Evolutionary conservation across 1,139 yeast genomes (phyloP), one percentile per base, ranked within the genome.

Genomic region (Yamadazyma blattariae): DNA sequence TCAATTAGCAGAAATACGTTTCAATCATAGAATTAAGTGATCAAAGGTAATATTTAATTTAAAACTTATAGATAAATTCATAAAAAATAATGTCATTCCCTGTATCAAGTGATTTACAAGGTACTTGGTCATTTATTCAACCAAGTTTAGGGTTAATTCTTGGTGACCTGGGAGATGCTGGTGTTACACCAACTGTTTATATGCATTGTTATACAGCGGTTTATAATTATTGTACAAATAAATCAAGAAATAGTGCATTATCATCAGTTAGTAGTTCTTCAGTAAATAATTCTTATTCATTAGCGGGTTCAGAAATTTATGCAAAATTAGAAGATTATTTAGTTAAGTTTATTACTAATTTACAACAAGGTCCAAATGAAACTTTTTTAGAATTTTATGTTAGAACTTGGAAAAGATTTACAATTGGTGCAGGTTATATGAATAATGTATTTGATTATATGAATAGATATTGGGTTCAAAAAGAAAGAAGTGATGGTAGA

Each of bases 401-500:
- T 32, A 71, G 79, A 49, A 78, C 84, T 46, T 94, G 97, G 97
- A 80, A 82, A 42, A 74, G 97, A 42, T 94, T 77, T 56, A 81
- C 95, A 25, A 79, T 87, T 39, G 98, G 98, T 26, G 95, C 97
- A 1, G 85, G 90, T 14, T 86, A 88, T 58, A 66, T 94, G 60
- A 89, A 89, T 59, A 95, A 94, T 58, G 94, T 94, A 20, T 88
- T 92, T 56, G 96, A 90, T 56, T 94, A 94, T 59, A 81, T 94
- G 77, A 94, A 94, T 59, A 77, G 97, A 45, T 92, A 92, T 61
- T 94, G 98, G 98, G 97, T 94, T 33, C 88, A 85, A 52, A 89
- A 95, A 56, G 97, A 92, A 59, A 76, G 97, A 52, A 86, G 90
- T 29, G 97, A 92, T 56, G 97, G 97, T n/a, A 79, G 88, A 51